These are phyloP conservation scores for Citrus maxima DNA, from an alignment of 345 rosid species.

Conservation along the genomic window DNA sequence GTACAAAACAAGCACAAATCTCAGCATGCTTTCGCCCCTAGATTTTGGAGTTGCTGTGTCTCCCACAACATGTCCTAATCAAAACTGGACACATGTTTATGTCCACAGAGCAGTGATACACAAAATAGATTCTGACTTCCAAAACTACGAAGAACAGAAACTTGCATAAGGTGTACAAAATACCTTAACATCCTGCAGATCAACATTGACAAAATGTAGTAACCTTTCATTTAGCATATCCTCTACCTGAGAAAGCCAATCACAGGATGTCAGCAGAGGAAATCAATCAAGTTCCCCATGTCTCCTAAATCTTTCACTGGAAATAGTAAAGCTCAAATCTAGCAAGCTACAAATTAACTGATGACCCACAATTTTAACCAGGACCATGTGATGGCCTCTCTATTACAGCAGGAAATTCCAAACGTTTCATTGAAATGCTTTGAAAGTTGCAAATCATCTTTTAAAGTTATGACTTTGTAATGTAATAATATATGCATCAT, in stretches of 20 bases:
- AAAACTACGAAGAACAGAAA: not conserved
- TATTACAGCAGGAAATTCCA: not conserved
- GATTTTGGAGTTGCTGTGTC: not conserved
- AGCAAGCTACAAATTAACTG: not conserved
- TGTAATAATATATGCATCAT: not conserved
- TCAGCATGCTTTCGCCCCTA: not conserved
- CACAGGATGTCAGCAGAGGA: constrained; percentile 3
- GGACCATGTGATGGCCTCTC: not conserved
- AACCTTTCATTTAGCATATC: constrained; percentile 59
- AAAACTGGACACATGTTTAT: not conserved
- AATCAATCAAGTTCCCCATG: not conserved
- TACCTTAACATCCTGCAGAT: constrained; percentile 69
- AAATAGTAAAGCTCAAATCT: not conserved
- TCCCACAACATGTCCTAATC: not conserved
- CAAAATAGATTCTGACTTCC: not conserved
- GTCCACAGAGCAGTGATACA: not conserved
- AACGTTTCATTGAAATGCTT: not conserved
- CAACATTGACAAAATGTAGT: constrained; percentile 48
- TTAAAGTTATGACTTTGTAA: not conserved
- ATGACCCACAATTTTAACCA: not conserved
- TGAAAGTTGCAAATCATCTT: not conserved
- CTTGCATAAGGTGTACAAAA: not conserved
- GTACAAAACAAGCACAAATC: not conserved
- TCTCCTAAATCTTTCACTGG: not conserved
- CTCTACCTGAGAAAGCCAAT: constrained; percentile 48